These are phyloP conservation scores for Mycoemilia scoparia DNA, from an alignment of 192 early-diverging fungal species.

Conservation along the genomic window DNA sequence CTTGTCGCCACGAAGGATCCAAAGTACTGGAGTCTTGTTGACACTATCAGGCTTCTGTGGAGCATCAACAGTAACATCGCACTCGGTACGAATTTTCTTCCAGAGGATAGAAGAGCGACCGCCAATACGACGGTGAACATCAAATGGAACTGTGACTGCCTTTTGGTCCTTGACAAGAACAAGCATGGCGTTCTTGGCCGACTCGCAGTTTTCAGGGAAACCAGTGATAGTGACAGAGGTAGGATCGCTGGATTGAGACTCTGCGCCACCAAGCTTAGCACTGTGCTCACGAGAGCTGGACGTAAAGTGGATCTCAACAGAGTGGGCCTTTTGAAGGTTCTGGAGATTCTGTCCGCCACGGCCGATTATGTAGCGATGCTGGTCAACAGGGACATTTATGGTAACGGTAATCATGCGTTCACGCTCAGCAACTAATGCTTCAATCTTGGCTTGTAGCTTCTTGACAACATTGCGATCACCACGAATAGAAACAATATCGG, in stretches of 20 bases:
- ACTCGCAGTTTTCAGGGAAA: constrained; percentile 33
- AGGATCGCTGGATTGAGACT: constrained; percentile 7
- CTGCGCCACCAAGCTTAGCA: background rate
- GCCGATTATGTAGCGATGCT: constrained; percentile 72
- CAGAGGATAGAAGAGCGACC: constrained; percentile 30
- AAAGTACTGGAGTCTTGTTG: constrained; percentile 23
- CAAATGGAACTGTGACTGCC: constrained; percentile 29
- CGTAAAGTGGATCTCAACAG: constrained; percentile 47
- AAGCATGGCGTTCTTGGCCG: constrained; percentile 22
- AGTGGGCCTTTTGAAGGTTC: constrained; percentile 44
- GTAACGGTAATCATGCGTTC: constrained; percentile 35
- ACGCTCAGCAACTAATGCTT: constrained; percentile 30
- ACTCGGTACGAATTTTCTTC: constrained; percentile 40
- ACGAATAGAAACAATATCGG: constrained; percentile 40
- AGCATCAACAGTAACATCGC: constrained; percentile 38
- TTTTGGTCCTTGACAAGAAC: constrained; percentile 32
- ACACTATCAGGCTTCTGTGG: constrained; percentile 4
- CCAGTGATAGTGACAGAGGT: constrained; percentile 34
- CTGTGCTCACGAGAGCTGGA: constrained; percentile 4
- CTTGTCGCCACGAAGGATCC: constrained; percentile 36
- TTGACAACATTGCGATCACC: constrained; percentile 40
- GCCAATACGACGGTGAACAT: constrained; percentile 34
- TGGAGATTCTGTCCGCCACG: constrained; percentile 51
- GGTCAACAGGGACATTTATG: constrained; percentile 47
- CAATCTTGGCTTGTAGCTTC: constrained; percentile 24